Evolutionary conservation across 169 alveolate species (phyloP).

Genomic region (Eimeria sp.): DNA sequence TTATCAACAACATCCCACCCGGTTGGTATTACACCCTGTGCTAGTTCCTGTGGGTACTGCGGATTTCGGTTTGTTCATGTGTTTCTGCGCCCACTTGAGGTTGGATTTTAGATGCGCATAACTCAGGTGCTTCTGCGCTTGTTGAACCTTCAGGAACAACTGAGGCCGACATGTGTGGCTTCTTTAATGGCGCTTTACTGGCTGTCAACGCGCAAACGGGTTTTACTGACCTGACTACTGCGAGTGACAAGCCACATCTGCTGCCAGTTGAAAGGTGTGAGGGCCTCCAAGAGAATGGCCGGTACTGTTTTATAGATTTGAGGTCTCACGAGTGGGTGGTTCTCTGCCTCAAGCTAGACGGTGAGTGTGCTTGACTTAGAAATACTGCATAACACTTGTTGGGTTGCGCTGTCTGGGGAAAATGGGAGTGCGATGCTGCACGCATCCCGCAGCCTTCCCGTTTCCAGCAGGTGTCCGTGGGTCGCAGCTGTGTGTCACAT

Average conservation of each 20-base stretch:
- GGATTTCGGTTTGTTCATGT: neutral
- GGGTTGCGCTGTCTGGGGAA: conserved; percentile 14
- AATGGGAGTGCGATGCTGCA: neutral
- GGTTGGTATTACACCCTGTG: neutral
- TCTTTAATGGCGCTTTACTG: conserved; percentile 85
- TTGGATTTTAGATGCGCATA: neutral
- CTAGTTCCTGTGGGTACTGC: neutral
- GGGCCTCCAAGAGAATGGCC: conserved; percentile 81
- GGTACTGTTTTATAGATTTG: conserved; percentile 92
- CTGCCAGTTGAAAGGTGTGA: conserved; percentile 84
- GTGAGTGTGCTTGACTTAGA: conserved; percentile 45
- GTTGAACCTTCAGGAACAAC: conserved; percentile 77
- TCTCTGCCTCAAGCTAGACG: conserved; percentile 91
- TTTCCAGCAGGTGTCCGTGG: neutral
- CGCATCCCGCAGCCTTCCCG: neutral
- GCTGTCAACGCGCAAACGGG: conserved; percentile 84
- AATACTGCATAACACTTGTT: neutral
- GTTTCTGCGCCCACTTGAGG: neutral
- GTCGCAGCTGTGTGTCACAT: neutral
- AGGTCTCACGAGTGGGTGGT: conserved; percentile 90
- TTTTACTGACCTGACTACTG: conserved; percentile 48
- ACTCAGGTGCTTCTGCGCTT: neutral
- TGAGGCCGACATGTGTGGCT: conserved; percentile 83
- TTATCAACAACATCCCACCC: conserved; percentile 60
- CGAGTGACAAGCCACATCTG: conserved; percentile 74